Percentiles rank a stretch among this genome's conserved stretches.
These are phyloP conservation scores for Gossypium australe DNA, from an alignment of 345 rosid genomes.

Conservation along the genomic window DNA sequence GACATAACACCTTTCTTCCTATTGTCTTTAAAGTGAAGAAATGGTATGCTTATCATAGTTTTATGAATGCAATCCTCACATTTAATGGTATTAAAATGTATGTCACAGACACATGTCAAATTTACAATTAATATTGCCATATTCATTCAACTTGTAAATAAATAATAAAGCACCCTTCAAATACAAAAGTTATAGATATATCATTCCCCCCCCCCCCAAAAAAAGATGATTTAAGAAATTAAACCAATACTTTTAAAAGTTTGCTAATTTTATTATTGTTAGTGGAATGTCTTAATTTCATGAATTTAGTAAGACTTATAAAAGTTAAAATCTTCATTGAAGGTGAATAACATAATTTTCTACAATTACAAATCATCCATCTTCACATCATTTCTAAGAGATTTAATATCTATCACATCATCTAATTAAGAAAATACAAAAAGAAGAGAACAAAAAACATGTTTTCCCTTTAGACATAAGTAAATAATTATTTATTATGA, in stretches of 20 bases:
- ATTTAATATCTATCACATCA: no score
- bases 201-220: accelerated
- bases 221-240: not conserved
- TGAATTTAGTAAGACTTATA: not conserved
- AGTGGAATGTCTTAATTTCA: not conserved
- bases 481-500: no score
- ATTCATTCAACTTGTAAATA: not conserved
- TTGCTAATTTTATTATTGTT: not conserved
- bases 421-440: no score
- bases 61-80: not conserved
- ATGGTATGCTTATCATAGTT: not conserved
- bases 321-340: not conserved
- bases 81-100: not conserved
- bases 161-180: not conserved
- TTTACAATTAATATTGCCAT: not conserved
- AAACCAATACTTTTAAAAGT: not conserved
- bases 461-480: no score
- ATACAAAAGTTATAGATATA: not conserved
- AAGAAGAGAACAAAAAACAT: no score
- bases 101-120: not conserved
- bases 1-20: constrained; percentile 11
- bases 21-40: constrained; percentile 43
- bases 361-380: not conserved
- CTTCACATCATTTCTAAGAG: not conserved
- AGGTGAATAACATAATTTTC: no score